Conservation (phyloP, 441 rosid species). For the Pelargonium australe region DNA sequence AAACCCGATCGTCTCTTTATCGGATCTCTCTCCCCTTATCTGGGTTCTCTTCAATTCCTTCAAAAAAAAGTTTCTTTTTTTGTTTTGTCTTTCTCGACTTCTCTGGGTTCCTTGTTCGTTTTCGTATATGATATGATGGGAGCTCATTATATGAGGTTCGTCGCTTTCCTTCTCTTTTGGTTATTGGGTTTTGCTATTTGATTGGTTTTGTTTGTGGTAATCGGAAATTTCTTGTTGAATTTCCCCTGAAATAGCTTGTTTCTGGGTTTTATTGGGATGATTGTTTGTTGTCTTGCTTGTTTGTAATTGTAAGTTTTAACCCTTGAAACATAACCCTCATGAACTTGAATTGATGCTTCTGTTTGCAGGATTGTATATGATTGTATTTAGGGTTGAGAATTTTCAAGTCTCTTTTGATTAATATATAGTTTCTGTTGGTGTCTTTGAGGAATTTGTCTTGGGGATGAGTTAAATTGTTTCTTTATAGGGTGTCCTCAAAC, state of each 20-base stretch:
- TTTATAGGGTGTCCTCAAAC: not conserved
- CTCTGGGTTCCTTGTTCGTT: not conserved
- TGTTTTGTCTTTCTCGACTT: not conserved
- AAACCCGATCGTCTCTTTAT: not conserved
- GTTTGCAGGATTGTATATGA: not conserved
- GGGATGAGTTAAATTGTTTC: too few relatives aligned
- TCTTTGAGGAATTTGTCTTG: too few relatives aligned
- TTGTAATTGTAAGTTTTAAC: not conserved
- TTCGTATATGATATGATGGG: not conserved
- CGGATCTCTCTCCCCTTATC: not conserved
- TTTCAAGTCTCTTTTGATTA: not conserved
- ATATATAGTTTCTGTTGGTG: not conserved
- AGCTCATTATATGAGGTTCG: slow-evolving; percentile 1
- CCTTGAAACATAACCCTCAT: not conserved
- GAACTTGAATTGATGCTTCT: not conserved
- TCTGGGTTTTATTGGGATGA: not conserved
- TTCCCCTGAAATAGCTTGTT: not conserved
- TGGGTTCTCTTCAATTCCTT: slow-evolving; percentile 7
- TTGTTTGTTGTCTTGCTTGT: not conserved
- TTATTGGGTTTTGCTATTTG: not conserved
- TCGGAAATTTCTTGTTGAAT: not conserved
- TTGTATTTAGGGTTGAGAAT: not conserved
- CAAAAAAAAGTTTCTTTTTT: not conserved
- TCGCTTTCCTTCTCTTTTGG: not conserved
- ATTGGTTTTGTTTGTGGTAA: not conserved